phyloP scores from a whole-genome alignment of 2,329 filamentous ascomycete genomes.

The Plenodomus biglobosus region DNA sequence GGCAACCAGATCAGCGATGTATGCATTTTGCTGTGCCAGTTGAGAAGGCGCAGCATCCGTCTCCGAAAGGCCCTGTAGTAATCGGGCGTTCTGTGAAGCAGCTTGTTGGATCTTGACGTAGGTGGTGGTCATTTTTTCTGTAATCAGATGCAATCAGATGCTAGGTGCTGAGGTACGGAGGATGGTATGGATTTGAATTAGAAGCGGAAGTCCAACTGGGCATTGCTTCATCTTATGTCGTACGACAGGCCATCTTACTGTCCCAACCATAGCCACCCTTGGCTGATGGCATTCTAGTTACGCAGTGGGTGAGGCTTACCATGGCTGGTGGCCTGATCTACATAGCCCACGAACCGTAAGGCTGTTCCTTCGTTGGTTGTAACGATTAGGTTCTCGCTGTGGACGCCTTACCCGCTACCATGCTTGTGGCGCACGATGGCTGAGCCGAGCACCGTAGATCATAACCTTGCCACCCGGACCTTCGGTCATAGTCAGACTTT shows the following conservation, averaged over 20 bases:
- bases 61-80: slow-evolving; percentile 32
- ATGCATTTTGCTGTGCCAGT: slow-evolving; percentile 34
- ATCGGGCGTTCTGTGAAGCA: slow-evolving; percentile 25
- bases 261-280: not conserved
- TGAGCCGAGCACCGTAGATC: not conserved
- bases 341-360: not conserved
- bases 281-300: slow-evolving; percentile 8
- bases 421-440: not conserved
- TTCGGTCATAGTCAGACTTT: not conserved
- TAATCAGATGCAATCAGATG: no score
- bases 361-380: not conserved
- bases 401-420: not conserved
- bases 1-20: slow-evolving; percentile 29
- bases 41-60: slow-evolving; percentile 34
- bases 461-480: not conserved
- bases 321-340: slow-evolving; percentile 15
- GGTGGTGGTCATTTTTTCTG: slow-evolving; percentile 23
- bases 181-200: not conserved
- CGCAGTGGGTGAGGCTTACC: slow-evolving; percentile 8
- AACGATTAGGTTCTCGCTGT: not conserved
- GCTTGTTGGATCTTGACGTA: slow-evolving; percentile 31
- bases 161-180: no score
- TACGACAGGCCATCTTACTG: no score
- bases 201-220: no score
- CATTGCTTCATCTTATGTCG: not conserved